Evolutionary conservation across 75 land plant species (phyloP).

Genomic region (Pseudotsuga menziesii): DNA sequence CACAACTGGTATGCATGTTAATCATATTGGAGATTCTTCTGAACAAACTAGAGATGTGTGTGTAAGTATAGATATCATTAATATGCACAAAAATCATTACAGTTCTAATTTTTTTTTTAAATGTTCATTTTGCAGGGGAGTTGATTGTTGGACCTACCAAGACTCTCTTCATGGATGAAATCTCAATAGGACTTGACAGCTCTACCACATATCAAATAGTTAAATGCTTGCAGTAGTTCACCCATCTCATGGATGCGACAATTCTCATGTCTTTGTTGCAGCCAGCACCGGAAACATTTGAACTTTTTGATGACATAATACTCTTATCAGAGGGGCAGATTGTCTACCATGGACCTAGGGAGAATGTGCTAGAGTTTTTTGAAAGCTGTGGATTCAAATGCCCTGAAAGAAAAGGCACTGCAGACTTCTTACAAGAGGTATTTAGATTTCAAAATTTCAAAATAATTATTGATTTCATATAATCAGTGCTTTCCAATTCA

Average conservation of each 20-base stretch:
- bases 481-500: too few species aligned
- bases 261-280: slow-evolving; percentile 32
- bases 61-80: too few species aligned
- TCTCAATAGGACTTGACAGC: slow-evolving; percentile 18
- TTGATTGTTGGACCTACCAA: slow-evolving; percentile 24
- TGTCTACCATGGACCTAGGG: slow-evolving; percentile 17
- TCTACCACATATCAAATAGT: slow-evolving; percentile 20
- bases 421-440: not conserved
- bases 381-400: slow-evolving; percentile 9
- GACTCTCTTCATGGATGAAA: slow-evolving; percentile 18
- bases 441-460: too few species aligned
- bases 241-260: not conserved
- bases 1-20: too few species aligned
- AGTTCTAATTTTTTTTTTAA: too few species aligned
- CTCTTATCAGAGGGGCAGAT: slow-evolving; percentile 12
- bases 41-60: too few species aligned
- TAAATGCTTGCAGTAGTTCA: slow-evolving; percentile 12
- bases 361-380: slow-evolving; percentile 13
- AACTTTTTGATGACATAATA: slow-evolving; percentile 8
- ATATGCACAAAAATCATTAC: too few species aligned
- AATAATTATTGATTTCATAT: too few species aligned
- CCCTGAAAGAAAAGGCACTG: slow-evolving; percentile 12
- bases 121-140: slow-evolving; percentile 12
- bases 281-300: slow-evolving; percentile 35
- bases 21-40: too few species aligned